Conservation (phyloP, 768 basidiomycete species). For the Chlorophyllum brunneum region DNA sequence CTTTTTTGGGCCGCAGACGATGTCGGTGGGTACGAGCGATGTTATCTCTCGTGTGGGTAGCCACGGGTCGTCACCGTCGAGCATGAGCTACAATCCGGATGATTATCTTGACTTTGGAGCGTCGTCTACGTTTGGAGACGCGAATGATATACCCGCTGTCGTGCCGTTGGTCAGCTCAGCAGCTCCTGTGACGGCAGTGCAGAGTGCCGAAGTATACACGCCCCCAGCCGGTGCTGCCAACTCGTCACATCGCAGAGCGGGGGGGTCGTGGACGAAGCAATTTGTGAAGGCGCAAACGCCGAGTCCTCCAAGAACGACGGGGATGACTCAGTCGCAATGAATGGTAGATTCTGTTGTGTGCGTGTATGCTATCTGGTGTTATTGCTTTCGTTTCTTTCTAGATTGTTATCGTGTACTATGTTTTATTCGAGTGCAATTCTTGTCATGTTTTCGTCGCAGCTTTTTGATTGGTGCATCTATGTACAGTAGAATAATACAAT, state of each 20-base stretch:
- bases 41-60: neutral
- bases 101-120: constrained; percentile 35
- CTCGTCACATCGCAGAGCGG: constrained; percentile 51
- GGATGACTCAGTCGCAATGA: constrained; percentile 19
- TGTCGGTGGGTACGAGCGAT: neutral
- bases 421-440: neutral
- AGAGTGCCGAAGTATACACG: constrained; percentile 30
- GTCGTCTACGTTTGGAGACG: constrained; percentile 2
- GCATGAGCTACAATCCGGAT: constrained; percentile 25
- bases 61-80: neutral
- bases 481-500: no score
- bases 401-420: constrained; percentile 12
- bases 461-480: neutral
- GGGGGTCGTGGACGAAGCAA: constrained; percentile 41
- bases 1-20: neutral
- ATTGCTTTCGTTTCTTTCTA: constrained; percentile 16
- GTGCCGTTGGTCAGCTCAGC: neutral
- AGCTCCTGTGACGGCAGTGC: constrained; percentile 2
- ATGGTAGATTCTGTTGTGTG: neutral
- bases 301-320: constrained; percentile 21
- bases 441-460: neutral
- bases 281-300: constrained; percentile 22
- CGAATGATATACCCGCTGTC: constrained; percentile 5
- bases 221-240: constrained; percentile 54
- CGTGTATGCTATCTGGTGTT: constrained; percentile 19